These are phyloP conservation scores for Cyanidiococcus yangmingshanensis DNA, from an alignment of 23 red algal genomes.

Conservation along the genomic window DNA sequence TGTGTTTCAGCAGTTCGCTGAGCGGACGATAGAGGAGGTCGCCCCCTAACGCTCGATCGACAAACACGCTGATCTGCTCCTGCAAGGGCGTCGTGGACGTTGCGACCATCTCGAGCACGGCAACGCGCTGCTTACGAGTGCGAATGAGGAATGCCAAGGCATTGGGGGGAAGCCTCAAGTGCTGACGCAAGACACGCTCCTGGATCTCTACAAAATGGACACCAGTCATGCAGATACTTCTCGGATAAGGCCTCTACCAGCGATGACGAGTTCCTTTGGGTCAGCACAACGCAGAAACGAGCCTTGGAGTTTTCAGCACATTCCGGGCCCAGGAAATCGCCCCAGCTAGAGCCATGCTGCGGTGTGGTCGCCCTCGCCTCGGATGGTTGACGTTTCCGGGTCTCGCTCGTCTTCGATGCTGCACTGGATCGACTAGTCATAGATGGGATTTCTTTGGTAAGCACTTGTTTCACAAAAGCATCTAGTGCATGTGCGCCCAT, in stretches of 20 bases:
- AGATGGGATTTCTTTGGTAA: not conserved
- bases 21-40: not conserved
- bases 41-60: slow-evolving; percentile 1
- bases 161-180: not conserved
- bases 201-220: not conserved
- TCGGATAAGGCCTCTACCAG: not conserved
- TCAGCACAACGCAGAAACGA: not conserved
- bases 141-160: not conserved
- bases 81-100: not conserved
- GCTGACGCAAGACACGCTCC: not conserved
- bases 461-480: not conserved
- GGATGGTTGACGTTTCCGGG: no score
- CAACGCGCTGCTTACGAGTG: not conserved
- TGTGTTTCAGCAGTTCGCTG: not conserved
- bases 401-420: no score
- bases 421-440: no score
- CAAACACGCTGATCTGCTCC: not conserved
- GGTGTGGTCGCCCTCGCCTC: no score
- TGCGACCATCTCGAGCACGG: not conserved
- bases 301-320: not conserved
- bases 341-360: no score
- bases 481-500: not conserved
- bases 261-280: not conserved
- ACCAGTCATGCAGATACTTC: slow-evolving; percentile 3
- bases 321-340: not conserved